phyloP scores from a whole-genome alignment of 1,139 yeast genomes.

The Yamadazyma trypodendri region DNA sequence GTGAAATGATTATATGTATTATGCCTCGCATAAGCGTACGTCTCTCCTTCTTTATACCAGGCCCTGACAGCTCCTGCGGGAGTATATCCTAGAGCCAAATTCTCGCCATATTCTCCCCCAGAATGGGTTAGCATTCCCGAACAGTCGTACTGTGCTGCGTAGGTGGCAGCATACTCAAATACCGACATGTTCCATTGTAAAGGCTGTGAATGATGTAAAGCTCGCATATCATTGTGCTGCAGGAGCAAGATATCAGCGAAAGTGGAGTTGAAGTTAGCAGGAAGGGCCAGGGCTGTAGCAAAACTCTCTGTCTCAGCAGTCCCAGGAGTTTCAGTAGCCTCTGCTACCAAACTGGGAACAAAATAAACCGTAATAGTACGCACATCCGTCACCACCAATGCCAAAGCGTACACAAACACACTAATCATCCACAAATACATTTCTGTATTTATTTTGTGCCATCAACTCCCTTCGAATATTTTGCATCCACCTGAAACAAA shows the following conservation, averaged over 20 bases:
- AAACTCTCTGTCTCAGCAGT: too few species aligned
- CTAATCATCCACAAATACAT: not conserved
- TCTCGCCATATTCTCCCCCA: slow-evolving; percentile 38
- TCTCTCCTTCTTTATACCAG: slow-evolving; percentile 37
- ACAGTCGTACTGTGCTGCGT: slow-evolving; percentile 32
- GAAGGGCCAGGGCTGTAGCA: slow-evolving; percentile 14
- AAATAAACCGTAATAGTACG: slow-evolving; percentile 17
- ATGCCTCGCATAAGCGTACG: slow-evolving; percentile 27
- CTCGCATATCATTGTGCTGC: slow-evolving; percentile 30
- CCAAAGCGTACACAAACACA: not conserved
- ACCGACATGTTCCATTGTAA: slow-evolving; percentile 32
- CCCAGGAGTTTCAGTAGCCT: too few species aligned
- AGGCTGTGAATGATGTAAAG: slow-evolving; percentile 27
- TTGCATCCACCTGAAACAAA: slow-evolving; percentile 6
- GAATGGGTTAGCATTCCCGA: slow-evolving; percentile 35
- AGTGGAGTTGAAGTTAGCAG: slow-evolving; percentile 16
- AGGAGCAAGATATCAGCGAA: slow-evolving; percentile 26
- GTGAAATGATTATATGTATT: slow-evolving; percentile 39
- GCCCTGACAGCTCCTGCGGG: slow-evolving; percentile 31
- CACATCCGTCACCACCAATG: slow-evolving; percentile 17
- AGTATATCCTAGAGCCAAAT: slow-evolving; percentile 37
- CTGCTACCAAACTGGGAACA: slow-evolving; percentile 4
- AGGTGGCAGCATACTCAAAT: slow-evolving; percentile 29
- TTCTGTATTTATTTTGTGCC: not conserved
- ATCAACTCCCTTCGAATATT: not conserved